Percentiles rank a stretch among this genome's conserved stretches.
Conservation (phyloP, 805 yeast genomes). For the Lachancea cidri region DNA sequence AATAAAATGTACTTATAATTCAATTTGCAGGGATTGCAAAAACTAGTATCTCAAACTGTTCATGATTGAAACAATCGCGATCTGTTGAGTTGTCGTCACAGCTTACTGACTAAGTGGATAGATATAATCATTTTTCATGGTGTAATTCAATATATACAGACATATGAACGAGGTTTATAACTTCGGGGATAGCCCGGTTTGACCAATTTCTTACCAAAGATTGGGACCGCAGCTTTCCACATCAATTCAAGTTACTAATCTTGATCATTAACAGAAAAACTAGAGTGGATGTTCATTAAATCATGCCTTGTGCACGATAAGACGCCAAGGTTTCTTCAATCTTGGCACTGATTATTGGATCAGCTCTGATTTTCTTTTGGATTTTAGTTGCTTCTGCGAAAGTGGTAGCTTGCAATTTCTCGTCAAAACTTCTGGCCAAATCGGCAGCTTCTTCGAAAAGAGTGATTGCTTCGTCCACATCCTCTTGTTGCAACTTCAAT, state of each 20-base stretch:
- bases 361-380: conserved; percentile 72
- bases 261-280: too few species aligned
- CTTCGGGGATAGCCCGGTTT: too few species aligned
- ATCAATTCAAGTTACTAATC: too few species aligned
- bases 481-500: conserved; percentile 75
- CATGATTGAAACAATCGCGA: too few species aligned
- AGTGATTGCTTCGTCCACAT: conserved; percentile 72
- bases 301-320: conserved; percentile 31
- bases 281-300: conserved; percentile 13
- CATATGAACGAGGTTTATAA: not conserved
- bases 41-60: too few species aligned
- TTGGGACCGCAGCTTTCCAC: too few species aligned
- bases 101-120: not conserved
- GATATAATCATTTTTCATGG: not conserved
- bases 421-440: conserved; percentile 78
- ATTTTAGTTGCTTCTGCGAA: conserved; percentile 90
- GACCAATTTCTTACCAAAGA: too few species aligned
- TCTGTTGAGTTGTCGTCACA: too few species aligned
- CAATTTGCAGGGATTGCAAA: too few species aligned
- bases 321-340: conserved; percentile 54
- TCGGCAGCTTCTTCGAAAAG: conserved; percentile 79
- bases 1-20: too few species aligned
- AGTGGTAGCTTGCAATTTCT: conserved; percentile 84
- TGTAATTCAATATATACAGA: not conserved
- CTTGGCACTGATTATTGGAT: conserved; percentile 58